Evolutionary conservation across 2,329 filamentous ascomycete genomes (phyloP).

Genomic region (Hypoxylon sp.): DNA sequence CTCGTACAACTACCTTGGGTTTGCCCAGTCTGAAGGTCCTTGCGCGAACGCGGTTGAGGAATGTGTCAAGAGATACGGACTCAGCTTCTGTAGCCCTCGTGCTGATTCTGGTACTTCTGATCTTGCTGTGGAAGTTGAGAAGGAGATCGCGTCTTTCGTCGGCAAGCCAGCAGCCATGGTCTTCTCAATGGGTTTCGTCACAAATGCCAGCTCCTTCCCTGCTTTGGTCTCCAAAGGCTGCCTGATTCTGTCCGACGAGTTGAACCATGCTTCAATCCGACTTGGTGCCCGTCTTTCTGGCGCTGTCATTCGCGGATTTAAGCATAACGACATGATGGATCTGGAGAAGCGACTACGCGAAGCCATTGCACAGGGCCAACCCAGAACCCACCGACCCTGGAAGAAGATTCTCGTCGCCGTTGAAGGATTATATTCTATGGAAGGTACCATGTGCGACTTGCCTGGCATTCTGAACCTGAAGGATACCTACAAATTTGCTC

Average conservation of each 20-base stretch:
- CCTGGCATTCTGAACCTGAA: constrained; percentile 89
- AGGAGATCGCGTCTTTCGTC: constrained; percentile 89
- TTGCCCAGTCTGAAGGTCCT: constrained; percentile 96
- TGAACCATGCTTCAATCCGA: constrained; percentile 98
- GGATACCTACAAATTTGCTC: constrained; percentile 95
- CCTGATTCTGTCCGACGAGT: constrained; percentile 94
- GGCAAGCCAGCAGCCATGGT: constrained; percentile 96
- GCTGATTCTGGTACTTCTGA: constrained; percentile 90
- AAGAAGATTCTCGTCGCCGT: constrained; percentile 98
- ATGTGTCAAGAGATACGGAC: constrained; percentile 85
- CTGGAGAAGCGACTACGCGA: constrained; percentile 90
- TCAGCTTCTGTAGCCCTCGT: constrained; percentile 85
- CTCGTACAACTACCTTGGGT: constrained; percentile 99
- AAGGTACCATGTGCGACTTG: constrained; percentile 98
- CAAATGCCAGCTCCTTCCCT: constrained; percentile 93
- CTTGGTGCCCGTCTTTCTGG: constrained; percentile 94
- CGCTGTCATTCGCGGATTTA: constrained; percentile 95
- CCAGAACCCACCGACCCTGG: constrained; percentile 98
- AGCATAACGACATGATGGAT: constrained; percentile 95
- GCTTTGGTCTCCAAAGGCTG: constrained; percentile 93
- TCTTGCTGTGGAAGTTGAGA: constrained; percentile 89
- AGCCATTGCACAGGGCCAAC: constrained; percentile 95
- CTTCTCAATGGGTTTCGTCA: constrained; percentile 99
- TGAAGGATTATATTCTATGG: constrained; percentile 99
- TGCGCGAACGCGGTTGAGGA: constrained; percentile 95